Evolutionary conservation across 805 yeast genomes (phyloP), one percentile per base, ranked within the genome.

Genomic region (Maudiozyma saulgeensis): DNA sequence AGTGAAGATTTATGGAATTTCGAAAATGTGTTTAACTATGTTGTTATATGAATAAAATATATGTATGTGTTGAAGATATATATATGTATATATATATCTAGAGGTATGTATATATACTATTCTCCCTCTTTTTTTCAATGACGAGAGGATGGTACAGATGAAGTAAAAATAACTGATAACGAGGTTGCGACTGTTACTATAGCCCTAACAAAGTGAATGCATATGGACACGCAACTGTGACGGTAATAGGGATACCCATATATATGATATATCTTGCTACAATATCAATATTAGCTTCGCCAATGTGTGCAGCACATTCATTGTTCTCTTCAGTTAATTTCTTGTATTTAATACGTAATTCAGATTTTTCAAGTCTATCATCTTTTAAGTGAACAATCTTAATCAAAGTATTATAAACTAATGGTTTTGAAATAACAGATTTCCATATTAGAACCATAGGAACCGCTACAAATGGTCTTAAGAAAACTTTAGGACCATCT

Each of bases 251-350:
- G 28, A 91, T 79, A 0, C 97, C 97, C 2, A 87, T 83, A 66
- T 91, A 91, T 1, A 89, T 86, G 18, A 84, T 68, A 52, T 85
- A 69, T 58, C 95, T 75, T 7, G 93, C 89, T 32, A 87, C 66
- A 4, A 87, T 84, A 53, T 84, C 93, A 25, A 84, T 81, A 50
- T 82, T 89, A 56, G 83, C 82, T 47, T 90, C 75, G 5, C 80
- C 76, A 51, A 74, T 73, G 59, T 77, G 77, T 0, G 79, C 84
- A 9, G 76, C 78, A 39, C 63, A 59, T 48, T 58, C 61, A 19
- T 23, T 23, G 9, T 35, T 35, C 18, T 35, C 18, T 16, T 35
- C 18, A 15, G 8, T 28, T 3, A 28, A 28, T 28, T 28, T 28
- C 32, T 28, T 28, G 32, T 8, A 28, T 15, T 51, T 56, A 31